phyloP scores from a whole-genome alignment of 768 basidiomycete species.

The Collybiopsis luxurians region DNA sequence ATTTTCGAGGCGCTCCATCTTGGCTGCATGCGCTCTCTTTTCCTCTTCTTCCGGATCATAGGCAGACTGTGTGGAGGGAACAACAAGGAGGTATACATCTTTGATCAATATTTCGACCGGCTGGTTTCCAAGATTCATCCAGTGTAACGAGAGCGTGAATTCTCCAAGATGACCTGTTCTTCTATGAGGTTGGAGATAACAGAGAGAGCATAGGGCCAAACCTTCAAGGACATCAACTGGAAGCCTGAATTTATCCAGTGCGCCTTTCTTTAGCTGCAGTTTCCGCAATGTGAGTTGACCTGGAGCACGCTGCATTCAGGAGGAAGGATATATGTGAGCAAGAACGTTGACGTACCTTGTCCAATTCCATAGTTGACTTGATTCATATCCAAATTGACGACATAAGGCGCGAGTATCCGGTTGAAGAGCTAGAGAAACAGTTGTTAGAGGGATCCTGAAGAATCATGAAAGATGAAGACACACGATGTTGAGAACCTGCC shows the following conservation, averaged over 20 bases:
- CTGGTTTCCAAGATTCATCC: constrained; percentile 85
- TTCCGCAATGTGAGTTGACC: constrained; percentile 78
- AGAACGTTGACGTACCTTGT: constrained; percentile 51
- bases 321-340: constrained; percentile 9
- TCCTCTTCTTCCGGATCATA: constrained; percentile 85
- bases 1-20: constrained; percentile 84
- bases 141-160: constrained; percentile 82
- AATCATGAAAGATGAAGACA: constrained; percentile 22
- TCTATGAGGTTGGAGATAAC: background rate
- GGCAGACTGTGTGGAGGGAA: constrained; percentile 69
- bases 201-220: constrained; percentile 19
- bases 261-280: constrained; percentile 87
- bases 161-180: constrained; percentile 76
- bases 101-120: constrained; percentile 91
- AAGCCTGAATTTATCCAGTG: constrained; percentile 91
- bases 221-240: constrained; percentile 96
- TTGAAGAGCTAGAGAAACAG: constrained; percentile 63
- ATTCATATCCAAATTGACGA: constrained; percentile 93
- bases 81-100: constrained; percentile 92
- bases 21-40: constrained; percentile 74
- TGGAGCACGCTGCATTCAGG: constrained; percentile 22
- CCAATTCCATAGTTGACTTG: constrained; percentile 93
- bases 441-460: background rate
- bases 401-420: constrained; percentile 89
- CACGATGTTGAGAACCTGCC: constrained; percentile 65